Evolutionary conservation across 345 rosid genomes (phyloP), one percentile per base, ranked within the genome.

Genomic region (Camelina sativa): DNA sequence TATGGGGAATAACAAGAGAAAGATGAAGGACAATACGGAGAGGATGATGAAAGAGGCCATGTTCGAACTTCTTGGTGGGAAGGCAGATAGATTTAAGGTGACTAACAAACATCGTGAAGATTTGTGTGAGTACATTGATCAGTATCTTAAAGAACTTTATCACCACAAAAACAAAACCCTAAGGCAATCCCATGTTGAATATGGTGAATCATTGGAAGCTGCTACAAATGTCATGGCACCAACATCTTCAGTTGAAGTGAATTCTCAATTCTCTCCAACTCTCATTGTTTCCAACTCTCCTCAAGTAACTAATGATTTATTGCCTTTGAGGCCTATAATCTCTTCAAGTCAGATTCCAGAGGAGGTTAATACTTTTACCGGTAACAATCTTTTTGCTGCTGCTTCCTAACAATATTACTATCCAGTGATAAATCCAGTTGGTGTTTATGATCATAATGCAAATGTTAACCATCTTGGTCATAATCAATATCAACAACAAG

Each of bases 131-230:
- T 40, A 37, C 38, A 64, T 77, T 17, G 61, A 65, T 57, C 47
- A 64, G 3, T 28, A 71, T 37, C 19, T 71, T 48, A 48, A 38
- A 9, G 55, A 47, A 5, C 76, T 77, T 56, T 2, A 64, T 64
- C 11, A 50, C 2, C 67, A 47, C 6, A 77, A 8, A 40, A 15
- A 11, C 1, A 37, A 0, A 5, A 23, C 6, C 13, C 11, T 37
- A 23, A 35, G 6, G 0, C 34, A 32, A 4, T 4, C 40, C 0
- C 61, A 4, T 9, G 3, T 28, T 64, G 54, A 56, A 17, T 10
- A 34, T 54, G 80, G 71, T 13, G 76, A 48, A 47, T 47, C 76
- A 17, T 76, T 76, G 13, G 50, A 52, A 70, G 65, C 59, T 63
- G 65, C 59, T 63, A 13, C 60, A 12, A 32, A 35, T 46, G 59